phyloP scores from a whole-genome alignment of 1,284 basidiomycete species.

The Cystodermella granulosa region DNA sequence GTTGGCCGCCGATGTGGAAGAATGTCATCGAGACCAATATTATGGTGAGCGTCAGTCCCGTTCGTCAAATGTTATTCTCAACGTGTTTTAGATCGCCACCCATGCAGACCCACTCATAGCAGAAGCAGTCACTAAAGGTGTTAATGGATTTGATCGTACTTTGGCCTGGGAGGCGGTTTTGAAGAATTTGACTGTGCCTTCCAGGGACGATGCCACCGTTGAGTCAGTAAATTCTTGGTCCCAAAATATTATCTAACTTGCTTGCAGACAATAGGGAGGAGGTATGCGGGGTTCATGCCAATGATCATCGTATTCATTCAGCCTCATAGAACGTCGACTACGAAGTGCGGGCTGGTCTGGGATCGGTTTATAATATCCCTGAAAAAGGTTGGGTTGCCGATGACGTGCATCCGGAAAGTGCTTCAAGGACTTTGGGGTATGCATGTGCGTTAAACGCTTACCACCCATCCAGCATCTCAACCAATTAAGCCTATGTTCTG shows the following conservation, averaged over 20 bases:
- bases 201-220: constrained; percentile 57
- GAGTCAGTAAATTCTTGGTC: too few species aligned
- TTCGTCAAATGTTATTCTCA: neutral
- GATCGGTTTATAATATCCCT: constrained; percentile 54
- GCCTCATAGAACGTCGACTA: constrained; percentile 69
- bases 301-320: too few species aligned
- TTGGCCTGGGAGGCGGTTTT: constrained; percentile 71
- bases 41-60: constrained; percentile 39
- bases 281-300: too few species aligned
- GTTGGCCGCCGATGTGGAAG: constrained; percentile 89
- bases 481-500: constrained; percentile 61
- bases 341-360: constrained; percentile 75
- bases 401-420: constrained; percentile 75
- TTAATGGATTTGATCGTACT: constrained; percentile 59
- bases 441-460: constrained; percentile 52
- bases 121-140: constrained; percentile 67
- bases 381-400: constrained; percentile 71
- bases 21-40: constrained; percentile 57
- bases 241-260: too few species aligned
- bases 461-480: neutral
- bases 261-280: too few species aligned
- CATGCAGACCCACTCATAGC: constrained; percentile 79
- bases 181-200: constrained; percentile 71
- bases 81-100: constrained; percentile 54
- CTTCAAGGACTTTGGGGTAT: constrained; percentile 73